These are phyloP conservation scores for Brassica rapa DNA, from an alignment of 345 rosid species.

Conservation along the genomic window DNA sequence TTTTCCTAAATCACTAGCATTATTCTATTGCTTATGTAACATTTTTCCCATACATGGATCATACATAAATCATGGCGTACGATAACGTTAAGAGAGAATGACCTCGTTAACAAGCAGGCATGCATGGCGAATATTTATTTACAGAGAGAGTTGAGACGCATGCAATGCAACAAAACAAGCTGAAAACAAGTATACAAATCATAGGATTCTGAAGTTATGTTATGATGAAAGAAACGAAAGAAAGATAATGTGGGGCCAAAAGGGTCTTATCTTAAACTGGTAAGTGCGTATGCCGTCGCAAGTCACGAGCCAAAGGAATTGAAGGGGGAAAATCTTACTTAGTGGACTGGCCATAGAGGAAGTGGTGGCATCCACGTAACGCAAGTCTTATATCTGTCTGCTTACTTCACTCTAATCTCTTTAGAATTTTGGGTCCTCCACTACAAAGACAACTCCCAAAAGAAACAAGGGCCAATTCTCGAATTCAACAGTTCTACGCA, in stretches of 20 bases:
- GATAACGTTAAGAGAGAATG: constrained; percentile 14
- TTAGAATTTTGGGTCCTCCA: constrained; percentile 40
- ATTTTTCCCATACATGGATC: constrained; percentile 27
- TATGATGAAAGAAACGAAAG: constrained; percentile 7
- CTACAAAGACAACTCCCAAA: constrained; percentile 36
- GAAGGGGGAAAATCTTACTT: constrained; percentile 24
- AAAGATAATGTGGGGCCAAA: constrained; percentile 25
- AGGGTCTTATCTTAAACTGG: constrained; percentile 25
- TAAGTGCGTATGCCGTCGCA: constrained; percentile 30
- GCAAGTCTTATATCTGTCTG: constrained; percentile 36
- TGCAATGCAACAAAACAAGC: constrained; percentile 27
- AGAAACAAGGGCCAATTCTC: background rate
- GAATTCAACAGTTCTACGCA: background rate
- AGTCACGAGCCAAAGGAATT: constrained; percentile 21
- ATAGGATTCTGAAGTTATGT: constrained; percentile 30
- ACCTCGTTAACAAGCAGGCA: constrained; percentile 19
- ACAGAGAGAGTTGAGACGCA: constrained; percentile 9
- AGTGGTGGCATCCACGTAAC: constrained; percentile 66
- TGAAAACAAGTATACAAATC: constrained; percentile 24
- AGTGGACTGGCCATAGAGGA: constrained; percentile 60
- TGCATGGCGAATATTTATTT: constrained; percentile 19
- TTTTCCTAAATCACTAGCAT: constrained; percentile 11
- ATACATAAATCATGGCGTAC: background rate
- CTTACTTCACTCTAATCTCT: constrained; percentile 51
- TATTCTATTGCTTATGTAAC: background rate